These are phyloP conservation scores for Fusarium mexicanum DNA, from an alignment of 2,329 filamentous ascomycete species.

Conservation along the genomic window DNA sequence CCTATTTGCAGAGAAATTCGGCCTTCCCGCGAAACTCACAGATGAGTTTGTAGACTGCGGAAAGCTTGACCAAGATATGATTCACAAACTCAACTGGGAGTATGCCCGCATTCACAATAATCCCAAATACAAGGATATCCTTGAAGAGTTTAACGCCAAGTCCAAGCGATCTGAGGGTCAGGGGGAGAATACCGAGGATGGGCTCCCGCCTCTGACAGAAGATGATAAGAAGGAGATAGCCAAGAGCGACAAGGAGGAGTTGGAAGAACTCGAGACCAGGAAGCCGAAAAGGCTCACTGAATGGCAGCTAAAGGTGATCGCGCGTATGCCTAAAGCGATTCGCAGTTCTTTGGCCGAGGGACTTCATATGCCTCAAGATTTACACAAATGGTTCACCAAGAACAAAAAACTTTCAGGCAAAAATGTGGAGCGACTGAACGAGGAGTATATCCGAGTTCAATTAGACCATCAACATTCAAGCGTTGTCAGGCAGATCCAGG, in stretches of 20 bases:
- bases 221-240: neutral
- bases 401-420: neutral
- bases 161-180: neutral
- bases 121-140: neutral
- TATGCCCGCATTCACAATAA: neutral
- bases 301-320: neutral
- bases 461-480: neutral
- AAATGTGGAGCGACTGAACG: neutral
- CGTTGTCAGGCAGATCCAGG: neutral
- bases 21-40: neutral
- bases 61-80: neutral
- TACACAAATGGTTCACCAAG: neutral
- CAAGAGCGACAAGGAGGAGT: neutral
- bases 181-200: neutral
- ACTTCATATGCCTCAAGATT: neutral
- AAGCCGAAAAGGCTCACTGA: neutral
- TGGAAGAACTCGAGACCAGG: neutral
- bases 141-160: neutral
- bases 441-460: neutral
- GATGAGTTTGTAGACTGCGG: neutral
- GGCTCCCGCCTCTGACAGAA: neutral
- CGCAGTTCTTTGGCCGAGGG: neutral
- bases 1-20: neutral
- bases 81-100: slow-evolving; percentile 3
- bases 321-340: neutral